Conservation (phyloP, 371 early-diverging fungal genomes). For the Nematocida minor region DNA sequence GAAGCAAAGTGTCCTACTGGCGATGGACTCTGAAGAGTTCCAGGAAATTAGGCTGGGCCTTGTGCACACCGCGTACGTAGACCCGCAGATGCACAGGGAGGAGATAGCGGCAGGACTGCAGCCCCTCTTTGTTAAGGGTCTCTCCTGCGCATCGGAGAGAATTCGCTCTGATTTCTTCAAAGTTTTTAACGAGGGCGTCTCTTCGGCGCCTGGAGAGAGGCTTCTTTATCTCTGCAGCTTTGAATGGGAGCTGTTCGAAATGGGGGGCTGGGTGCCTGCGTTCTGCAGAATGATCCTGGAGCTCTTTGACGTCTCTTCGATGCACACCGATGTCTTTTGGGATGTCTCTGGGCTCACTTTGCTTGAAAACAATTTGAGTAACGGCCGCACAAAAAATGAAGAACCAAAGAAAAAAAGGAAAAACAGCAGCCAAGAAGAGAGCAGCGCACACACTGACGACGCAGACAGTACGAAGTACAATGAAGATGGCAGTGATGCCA, state of each 20-base stretch:
- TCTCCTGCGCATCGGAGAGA: slow-evolving; percentile 5
- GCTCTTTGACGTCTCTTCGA: neutral
- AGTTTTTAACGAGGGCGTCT: slow-evolving; percentile 23
- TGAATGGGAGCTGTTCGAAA: slow-evolving; percentile 44
- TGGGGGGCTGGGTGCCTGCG: slow-evolving; percentile 26
- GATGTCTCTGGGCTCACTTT: neutral
- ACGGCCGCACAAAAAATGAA: neutral
- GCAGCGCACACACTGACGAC: neutral
- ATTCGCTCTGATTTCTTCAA: slow-evolving; percentile 37
- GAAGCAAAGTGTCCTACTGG: slow-evolving; percentile 33
- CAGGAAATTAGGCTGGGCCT: slow-evolving; percentile 44
- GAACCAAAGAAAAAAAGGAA: neutral
- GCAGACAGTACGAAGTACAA: too few relatives aligned
- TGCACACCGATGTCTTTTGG: slow-evolving; percentile 23
- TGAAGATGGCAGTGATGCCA: neutral
- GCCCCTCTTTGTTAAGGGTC: slow-evolving; percentile 38
- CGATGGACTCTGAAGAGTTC: slow-evolving; percentile 44
- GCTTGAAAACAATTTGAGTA: neutral
- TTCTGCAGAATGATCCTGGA: slow-evolving; percentile 39
- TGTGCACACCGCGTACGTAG: slow-evolving; percentile 24
- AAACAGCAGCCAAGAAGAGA: neutral
- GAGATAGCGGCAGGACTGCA: slow-evolving; percentile 29
- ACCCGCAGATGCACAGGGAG: neutral
- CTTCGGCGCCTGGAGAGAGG: slow-evolving; percentile 7
- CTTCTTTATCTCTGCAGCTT: slow-evolving; percentile 42